These are phyloP conservation scores for Leishmania martiniquensis DNA, from an alignment of 208 protist genomes.

Conservation along the genomic window DNA sequence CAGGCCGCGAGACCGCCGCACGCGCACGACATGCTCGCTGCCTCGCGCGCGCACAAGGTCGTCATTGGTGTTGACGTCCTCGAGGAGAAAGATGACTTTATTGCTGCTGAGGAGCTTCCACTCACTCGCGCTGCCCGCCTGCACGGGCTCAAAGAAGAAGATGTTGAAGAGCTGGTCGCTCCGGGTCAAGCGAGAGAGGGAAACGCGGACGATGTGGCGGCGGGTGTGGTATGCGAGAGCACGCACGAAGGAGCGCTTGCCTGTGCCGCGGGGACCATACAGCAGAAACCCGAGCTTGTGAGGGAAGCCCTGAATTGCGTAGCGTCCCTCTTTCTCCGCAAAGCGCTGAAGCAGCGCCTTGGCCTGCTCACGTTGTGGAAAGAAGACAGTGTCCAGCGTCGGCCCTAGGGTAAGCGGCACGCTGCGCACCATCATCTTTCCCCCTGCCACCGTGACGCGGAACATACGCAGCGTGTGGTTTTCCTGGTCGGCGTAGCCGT, in stretches of 20 bases:
- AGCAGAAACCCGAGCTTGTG: slow-evolving; percentile 33
- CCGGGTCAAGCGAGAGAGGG: slow-evolving; percentile 9
- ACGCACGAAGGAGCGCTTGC: slow-evolving; percentile 35
- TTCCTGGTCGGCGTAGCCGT: slow-evolving; percentile 15
- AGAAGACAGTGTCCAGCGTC: slow-evolving; percentile 33
- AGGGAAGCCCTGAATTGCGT: slow-evolving; percentile 28
- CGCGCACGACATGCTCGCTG: neutral
- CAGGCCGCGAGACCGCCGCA: slow-evolving; percentile 13
- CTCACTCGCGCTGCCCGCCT: neutral
- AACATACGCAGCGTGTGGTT: slow-evolving; percentile 18
- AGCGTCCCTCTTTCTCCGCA: slow-evolving; percentile 15
- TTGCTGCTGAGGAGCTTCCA: slow-evolving; percentile 26
- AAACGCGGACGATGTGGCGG: slow-evolving; percentile 31
- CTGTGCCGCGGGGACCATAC: slow-evolving; percentile 30
- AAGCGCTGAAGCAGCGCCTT: slow-evolving; percentile 24
- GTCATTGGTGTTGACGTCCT: slow-evolving; percentile 23
- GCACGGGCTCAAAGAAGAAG: slow-evolving; percentile 18
- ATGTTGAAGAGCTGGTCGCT: slow-evolving; percentile 22
- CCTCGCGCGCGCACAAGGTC: slow-evolving; percentile 13
- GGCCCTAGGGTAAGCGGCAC: slow-evolving; percentile 15
- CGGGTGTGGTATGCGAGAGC: slow-evolving; percentile 30
- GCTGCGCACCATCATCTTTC: neutral
- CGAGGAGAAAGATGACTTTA: slow-evolving; percentile 36
- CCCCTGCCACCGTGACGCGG: neutral
- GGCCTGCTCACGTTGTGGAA: slow-evolving; percentile 10